These are phyloP conservation scores for Suillus decipiens DNA, from an alignment of 768 basidiomycete genomes.

Conservation along the genomic window DNA sequence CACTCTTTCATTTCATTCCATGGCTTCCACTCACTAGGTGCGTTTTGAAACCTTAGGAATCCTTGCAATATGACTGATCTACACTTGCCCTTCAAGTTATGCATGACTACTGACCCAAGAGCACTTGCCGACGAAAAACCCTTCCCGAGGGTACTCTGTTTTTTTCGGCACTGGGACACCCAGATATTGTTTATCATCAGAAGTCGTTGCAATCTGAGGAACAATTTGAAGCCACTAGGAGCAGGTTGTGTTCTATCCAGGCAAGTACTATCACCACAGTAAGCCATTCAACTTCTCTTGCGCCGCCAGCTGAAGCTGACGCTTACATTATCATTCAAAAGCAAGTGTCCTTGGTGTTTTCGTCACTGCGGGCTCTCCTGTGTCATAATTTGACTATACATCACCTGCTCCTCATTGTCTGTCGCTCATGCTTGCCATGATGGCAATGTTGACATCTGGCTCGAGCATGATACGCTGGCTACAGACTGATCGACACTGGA, in stretches of 20 bases:
- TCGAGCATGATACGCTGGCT: not conserved
- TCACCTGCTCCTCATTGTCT: not conserved
- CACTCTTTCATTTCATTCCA: not conserved
- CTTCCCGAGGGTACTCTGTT: not conserved
- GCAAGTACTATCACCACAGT: not conserved
- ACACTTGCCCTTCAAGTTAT: not conserved
- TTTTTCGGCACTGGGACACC: not conserved
- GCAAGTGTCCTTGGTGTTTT: not conserved
- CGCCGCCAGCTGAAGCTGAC: not conserved
- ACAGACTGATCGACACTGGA: not conserved
- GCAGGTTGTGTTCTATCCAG: not conserved
- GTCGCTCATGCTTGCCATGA: not conserved
- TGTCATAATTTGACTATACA: not conserved
- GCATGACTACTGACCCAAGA: not conserved
- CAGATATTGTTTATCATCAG: not conserved
- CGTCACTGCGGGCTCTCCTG: not conserved
- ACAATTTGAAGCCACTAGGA: not conserved
- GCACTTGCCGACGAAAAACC: not conserved
- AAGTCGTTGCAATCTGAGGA: not conserved
- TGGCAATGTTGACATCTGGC: not conserved
- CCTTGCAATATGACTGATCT: not conserved
- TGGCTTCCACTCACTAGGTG: not conserved
- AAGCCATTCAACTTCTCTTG: not conserved
- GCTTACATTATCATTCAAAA: not conserved
- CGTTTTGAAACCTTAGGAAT: not conserved